Base-by-base conservation (phyloP, 306 rosid genomes). In the Acacia confusa region DNA sequence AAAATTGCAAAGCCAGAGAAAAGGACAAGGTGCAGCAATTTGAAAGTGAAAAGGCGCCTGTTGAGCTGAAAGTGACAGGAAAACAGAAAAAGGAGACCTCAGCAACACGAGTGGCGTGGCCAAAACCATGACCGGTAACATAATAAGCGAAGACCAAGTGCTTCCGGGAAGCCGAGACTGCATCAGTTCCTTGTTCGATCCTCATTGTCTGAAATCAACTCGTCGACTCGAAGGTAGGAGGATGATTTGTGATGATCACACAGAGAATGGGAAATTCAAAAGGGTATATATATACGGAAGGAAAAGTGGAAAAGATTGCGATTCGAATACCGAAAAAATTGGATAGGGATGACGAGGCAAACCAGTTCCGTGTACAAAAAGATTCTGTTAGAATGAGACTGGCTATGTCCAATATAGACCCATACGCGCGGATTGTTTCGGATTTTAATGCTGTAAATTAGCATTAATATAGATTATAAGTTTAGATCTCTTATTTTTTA, bases 101-200 rank as follows among this genome's bases (percentile, higher is more conserved):
- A 0, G 92, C 88, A 79, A 92, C 98, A 34, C 99, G 92, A 64
- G 99, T 95, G 81, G 98, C 98, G 80, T 93, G 98, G 38, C 98
- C 99, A 79, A 95, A 95, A 77, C 99, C 98, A 84, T 96, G 92
- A 50, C 99, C 99, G 53, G 99, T 96, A 34, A 96, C 85, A 73
- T 96, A 96, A 84, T 92, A 93, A 47, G 98, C 99, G 76, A 96
- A 93, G n/a, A 96, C 92, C 76, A 93, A 84, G 83, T 85, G 94
- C 76, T 94, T 86, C 52, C 82, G 83, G 7, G 99, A 93, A 60
- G 94, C 87, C 2, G 98, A 95, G 1, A 95, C 98, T 36, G 87
- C 92, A 38, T 88, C 94, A 43, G 74, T 79, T n/a, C 89, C 94
- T 76, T 71, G 78, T 4, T 89, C 90, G 19, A 93, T 92, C 87